phyloP scores from a whole-genome alignment of 208 protist species.

The Angomonas ambiguus region DNA sequence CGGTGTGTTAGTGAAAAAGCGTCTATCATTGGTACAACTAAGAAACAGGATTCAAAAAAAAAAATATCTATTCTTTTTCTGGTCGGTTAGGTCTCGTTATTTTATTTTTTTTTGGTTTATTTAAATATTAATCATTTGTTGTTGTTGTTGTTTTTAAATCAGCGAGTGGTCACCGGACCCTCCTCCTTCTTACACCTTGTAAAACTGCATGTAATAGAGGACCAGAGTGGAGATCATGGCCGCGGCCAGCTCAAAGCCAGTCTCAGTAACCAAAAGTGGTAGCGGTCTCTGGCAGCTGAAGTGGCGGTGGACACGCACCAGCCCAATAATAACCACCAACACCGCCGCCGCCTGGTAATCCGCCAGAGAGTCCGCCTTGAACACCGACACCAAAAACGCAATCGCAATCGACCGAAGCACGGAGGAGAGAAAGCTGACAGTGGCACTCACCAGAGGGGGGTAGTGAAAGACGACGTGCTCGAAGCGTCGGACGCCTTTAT shows the following conservation, averaged over 20 bases:
- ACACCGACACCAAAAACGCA: constrained; percentile 29
- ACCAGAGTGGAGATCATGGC: constrained; percentile 52
- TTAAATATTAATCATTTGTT: not conserved
- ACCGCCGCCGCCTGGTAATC: constrained; percentile 68
- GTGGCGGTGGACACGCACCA: constrained; percentile 51
- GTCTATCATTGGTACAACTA: no score
- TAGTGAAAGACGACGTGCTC: constrained; percentile 78
- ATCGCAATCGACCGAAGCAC: constrained; percentile 44
- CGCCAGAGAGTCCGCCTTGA: constrained; percentile 37
- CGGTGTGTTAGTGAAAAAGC: no score
- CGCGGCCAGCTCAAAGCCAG: constrained; percentile 63
- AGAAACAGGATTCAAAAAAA: no score
- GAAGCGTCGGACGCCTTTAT: constrained; percentile 79
- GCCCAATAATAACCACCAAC: constrained; percentile 35
- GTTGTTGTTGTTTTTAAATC: not conserved
- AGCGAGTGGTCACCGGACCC: no score
- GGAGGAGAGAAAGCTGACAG: constrained; percentile 37
- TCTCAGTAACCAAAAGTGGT: constrained; percentile 65
- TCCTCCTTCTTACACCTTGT: constrained; percentile 33
- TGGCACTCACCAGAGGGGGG: constrained; percentile 25
- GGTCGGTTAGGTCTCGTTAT: not conserved
- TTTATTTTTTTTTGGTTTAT: not conserved
- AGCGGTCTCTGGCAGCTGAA: constrained; percentile 77
- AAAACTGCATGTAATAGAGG: constrained; percentile 57
- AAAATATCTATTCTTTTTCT: not conserved